Evolutionary conservation across 495 filamentous ascomycete genomes (phyloP).

Genomic region (Jackrogersella multiformis): DNA sequence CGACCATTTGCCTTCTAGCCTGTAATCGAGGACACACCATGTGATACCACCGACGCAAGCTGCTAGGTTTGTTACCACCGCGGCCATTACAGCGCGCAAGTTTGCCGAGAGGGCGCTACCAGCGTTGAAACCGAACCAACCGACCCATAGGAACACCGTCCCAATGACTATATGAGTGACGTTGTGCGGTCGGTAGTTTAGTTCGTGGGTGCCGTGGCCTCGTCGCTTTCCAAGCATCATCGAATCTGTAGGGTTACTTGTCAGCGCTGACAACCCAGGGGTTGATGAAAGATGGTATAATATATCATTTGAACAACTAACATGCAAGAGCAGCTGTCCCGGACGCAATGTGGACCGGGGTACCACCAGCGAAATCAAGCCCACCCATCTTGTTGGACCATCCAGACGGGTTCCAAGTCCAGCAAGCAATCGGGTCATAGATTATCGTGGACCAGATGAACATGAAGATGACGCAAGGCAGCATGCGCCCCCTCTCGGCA

Average conservation of each 20-base stretch:
- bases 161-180: slow-evolving; percentile 97
- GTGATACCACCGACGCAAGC: slow-evolving; percentile 91
- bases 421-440: slow-evolving; percentile 96
- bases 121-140: slow-evolving; percentile 99
- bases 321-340: slow-evolving; percentile 86
- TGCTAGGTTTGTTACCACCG: slow-evolving; percentile 75
- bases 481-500: slow-evolving; percentile 93
- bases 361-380: slow-evolving; percentile 95
- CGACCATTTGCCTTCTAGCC: slow-evolving; percentile 94
- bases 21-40: slow-evolving; percentile 95
- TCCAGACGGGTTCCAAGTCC: slow-evolving; percentile 93
- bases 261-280: slow-evolving; percentile 22
- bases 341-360: slow-evolving; percentile 94
- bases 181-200: slow-evolving; percentile 98
- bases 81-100: slow-evolving; percentile 83
- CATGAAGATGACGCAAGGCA: slow-evolving; percentile 94
- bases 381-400: slow-evolving; percentile 88
- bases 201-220: slow-evolving; percentile 84
- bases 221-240: slow-evolving; percentile 91
- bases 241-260: slow-evolving; percentile 63
- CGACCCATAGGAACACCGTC: slow-evolving; percentile 98
- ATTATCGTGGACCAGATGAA: slow-evolving; percentile 95
- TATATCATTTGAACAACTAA: slow-evolving; percentile 35
- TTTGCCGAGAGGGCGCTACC: slow-evolving; percentile 91
- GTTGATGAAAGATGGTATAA: slow-evolving; percentile 69